A percentile compares a stretch with the other conserved stretches of the same genome.
Evolutionary conservation across 2,329 filamentous ascomycete genomes (phyloP).

Genomic region (Raffaelea arxii): DNA sequence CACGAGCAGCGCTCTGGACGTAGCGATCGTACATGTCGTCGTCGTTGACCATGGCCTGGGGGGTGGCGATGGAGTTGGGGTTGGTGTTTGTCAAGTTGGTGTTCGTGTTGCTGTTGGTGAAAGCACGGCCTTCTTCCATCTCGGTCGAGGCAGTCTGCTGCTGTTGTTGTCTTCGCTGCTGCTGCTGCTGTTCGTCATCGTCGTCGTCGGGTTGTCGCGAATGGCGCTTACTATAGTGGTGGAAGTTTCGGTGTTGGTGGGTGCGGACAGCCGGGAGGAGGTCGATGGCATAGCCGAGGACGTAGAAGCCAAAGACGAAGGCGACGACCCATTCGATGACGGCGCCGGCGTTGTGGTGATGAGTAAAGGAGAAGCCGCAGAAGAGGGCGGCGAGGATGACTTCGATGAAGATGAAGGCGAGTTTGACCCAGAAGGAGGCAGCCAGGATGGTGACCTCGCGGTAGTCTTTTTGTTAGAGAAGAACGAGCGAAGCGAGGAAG

Average conservation of each 20-base stretch:
- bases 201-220: too few species aligned
- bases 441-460: conserved; percentile 65
- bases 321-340: conserved; percentile 72
- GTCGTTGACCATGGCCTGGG: neutral
- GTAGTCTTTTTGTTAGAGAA: conserved; percentile 41
- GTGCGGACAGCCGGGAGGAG: conserved; percentile 68
- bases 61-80: neutral
- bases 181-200: conserved; percentile 1
- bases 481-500: neutral
- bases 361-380: conserved; percentile 40
- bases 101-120: neutral
- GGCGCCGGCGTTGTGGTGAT: conserved; percentile 56
- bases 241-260: conserved; percentile 25
- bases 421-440: conserved; percentile 78
- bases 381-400: conserved; percentile 66
- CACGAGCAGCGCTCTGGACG: conserved; percentile 10
- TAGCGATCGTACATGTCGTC: conserved; percentile 5
- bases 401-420: conserved; percentile 75
- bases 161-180: neutral
- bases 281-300: conserved; percentile 80
- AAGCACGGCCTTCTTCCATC: neutral
- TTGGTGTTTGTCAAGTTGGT: neutral
- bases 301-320: conserved; percentile 79
- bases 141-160: neutral
- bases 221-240: too few species aligned